These are phyloP conservation scores for Hibiscus mutabilis DNA, from an alignment of 345 rosid genomes.

Conservation along the genomic window DNA sequence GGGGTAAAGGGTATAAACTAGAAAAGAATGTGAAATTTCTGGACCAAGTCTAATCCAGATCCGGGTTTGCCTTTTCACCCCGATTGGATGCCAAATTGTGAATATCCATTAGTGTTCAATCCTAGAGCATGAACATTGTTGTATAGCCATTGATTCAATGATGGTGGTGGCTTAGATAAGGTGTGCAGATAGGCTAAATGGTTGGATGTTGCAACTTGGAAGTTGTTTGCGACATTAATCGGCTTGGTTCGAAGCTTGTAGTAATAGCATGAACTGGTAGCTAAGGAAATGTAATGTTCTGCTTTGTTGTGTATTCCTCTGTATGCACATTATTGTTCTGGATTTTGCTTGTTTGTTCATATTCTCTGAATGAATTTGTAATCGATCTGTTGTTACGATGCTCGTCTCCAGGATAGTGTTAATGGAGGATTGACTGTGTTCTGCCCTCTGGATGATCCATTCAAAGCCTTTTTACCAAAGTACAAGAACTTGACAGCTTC, in stretches of 20 bases:
- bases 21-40: background rate
- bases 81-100: background rate
- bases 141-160: background rate
- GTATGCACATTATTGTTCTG: background rate
- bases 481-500: conserved; percentile 75
- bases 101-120: background rate
- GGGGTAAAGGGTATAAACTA: background rate
- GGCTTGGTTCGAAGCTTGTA: background rate
- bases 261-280: too few species aligned
- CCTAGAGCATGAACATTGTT: background rate
- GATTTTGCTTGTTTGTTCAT: background rate
- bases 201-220: background rate
- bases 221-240: background rate
- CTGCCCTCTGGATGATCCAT: conserved; percentile 84
- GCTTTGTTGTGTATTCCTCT: background rate
- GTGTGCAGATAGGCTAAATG: too few species aligned
- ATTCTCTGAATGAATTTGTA: background rate
- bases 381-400: background rate
- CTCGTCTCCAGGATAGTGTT: conserved; percentile 42
- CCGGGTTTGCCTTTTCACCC: background rate
- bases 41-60: background rate
- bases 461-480: conserved; percentile 73
- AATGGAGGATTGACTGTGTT: conserved; percentile 95
- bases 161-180: background rate
- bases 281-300: background rate